phyloP scores from a whole-genome alignment of 1,139 yeast genomes.

The Zygosaccharomyces pseudobailii region DNA sequence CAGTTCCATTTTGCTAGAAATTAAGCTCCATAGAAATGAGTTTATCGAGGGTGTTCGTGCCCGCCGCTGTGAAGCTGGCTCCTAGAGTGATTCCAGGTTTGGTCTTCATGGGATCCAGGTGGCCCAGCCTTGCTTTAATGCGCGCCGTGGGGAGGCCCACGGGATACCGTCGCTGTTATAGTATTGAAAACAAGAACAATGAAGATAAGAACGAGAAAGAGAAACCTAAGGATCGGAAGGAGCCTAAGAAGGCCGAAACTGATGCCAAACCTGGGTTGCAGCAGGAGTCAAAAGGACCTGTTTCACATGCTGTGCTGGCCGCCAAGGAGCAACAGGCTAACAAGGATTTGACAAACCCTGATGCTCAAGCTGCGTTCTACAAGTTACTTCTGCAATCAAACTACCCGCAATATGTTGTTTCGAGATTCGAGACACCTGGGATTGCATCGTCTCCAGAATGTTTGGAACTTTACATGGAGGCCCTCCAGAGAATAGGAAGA shows the following conservation, averaged over 20 bases:
- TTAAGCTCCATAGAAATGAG: slow-evolving; percentile 5
- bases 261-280: background rate
- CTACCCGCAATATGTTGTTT: slow-evolving; percentile 89
- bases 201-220: background rate
- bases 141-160: background rate
- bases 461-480: slow-evolving; percentile 70
- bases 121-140: background rate
- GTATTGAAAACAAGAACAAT: background rate
- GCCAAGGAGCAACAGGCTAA: slow-evolving; percentile 81
- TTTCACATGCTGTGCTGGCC: slow-evolving; percentile 44
- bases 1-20: background rate
- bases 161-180: background rate
- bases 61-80: slow-evolving; percentile 9
- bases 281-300: slow-evolving; percentile 8
- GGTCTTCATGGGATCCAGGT: background rate
- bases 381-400: slow-evolving; percentile 63
- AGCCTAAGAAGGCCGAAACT: slow-evolving; percentile 1
- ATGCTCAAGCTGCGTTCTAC: slow-evolving; percentile 77
- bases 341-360: slow-evolving; percentile 59
- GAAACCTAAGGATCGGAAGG: background rate
- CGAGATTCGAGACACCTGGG: slow-evolving; percentile 88
- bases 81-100: slow-evolving; percentile 4
- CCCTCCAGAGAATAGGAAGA: slow-evolving; percentile 73
- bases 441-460: slow-evolving; percentile 79
- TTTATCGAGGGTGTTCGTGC: slow-evolving; percentile 8